Evolutionary conservation across 176 grass and related monocot species (phyloP).

Genomic region (Aegilops bicornis): DNA sequence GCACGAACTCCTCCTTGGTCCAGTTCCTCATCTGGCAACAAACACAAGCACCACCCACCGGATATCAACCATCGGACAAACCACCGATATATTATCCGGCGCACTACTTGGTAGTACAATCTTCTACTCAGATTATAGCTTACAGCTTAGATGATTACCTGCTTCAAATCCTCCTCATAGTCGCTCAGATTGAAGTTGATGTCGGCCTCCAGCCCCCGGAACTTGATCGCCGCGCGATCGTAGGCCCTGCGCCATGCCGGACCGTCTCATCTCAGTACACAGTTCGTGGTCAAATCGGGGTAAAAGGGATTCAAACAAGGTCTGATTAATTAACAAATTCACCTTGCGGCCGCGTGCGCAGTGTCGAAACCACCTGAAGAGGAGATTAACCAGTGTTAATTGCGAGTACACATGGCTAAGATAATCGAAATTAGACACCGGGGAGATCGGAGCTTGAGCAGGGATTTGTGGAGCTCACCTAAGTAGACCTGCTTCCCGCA

Average conservation of each 20-base stretch:
- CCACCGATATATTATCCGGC: neutral
- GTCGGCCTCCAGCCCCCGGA: slow-evolving; percentile 85
- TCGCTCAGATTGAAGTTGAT: slow-evolving; percentile 94
- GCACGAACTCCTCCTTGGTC: slow-evolving; percentile 97
- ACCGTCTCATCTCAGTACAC: neutral
- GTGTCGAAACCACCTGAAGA: slow-evolving; percentile 96
- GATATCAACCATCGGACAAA: neutral
- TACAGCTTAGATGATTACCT: slow-evolving; percentile 29
- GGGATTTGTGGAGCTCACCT: slow-evolving; percentile 47
- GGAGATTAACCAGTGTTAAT: neutral
- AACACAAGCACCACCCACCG: neutral
- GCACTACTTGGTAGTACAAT: neutral
- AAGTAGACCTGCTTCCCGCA: slow-evolving; percentile 98
- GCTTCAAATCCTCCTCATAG: slow-evolving; percentile 94
- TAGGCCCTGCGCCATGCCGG: slow-evolving; percentile 57
- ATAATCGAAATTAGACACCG: neutral
- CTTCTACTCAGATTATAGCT: too few relatives aligned
- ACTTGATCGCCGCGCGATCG: slow-evolving; percentile 95
- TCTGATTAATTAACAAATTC: neutral
- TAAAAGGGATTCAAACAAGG: neutral
- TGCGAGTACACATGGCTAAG: neutral
- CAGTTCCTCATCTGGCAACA: slow-evolving; percentile 79
- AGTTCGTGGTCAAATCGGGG: neutral
- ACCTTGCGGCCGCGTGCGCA: slow-evolving; percentile 91
- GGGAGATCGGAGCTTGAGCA: neutral